A percentile compares a stretch with the other conserved stretches of the same genome.
These are phyloP conservation scores for Panus rudis DNA, from an alignment of 768 basidiomycete species.

Conservation along the genomic window DNA sequence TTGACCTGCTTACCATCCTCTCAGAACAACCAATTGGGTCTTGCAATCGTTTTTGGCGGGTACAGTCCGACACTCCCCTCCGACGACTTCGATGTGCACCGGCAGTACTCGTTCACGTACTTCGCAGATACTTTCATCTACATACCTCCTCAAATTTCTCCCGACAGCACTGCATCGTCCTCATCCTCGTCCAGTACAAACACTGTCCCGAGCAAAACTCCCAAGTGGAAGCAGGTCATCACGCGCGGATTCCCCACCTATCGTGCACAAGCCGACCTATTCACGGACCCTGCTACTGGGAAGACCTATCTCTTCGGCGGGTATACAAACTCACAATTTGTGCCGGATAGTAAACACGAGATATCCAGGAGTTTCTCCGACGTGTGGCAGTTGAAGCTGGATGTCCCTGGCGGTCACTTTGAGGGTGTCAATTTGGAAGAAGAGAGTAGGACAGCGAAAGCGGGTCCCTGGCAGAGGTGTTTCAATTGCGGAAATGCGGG, in stretches of 20 bases:
- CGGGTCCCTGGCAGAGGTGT: slow-evolving; percentile 36
- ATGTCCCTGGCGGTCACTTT: slow-evolving; percentile 30
- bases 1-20: no score
- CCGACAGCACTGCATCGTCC: no score
- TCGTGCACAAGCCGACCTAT: slow-evolving; percentile 28
- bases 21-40: slow-evolving; percentile 29
- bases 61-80: slow-evolving; percentile 26
- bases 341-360: slow-evolving; percentile 23
- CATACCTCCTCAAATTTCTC: no score
- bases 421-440: slow-evolving; percentile 31
- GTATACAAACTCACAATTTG: slow-evolving; percentile 34
- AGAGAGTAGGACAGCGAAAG: slow-evolving; percentile 29
- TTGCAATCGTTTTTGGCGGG: slow-evolving; percentile 34
- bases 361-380: slow-evolving; percentile 28
- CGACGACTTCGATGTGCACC: neutral
- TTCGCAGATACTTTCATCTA: slow-evolving; percentile 35
- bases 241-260: slow-evolving; percentile 36
- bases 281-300: slow-evolving; percentile 29
- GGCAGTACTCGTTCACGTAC: slow-evolving; percentile 28
- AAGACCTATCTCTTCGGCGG: slow-evolving; percentile 33
- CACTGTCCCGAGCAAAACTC: slow-evolving; percentile 7
- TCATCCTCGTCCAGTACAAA: no score
- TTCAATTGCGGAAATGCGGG: slow-evolving; percentile 33
- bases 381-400: slow-evolving; percentile 32
- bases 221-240: slow-evolving; percentile 32